Evolutionary conservation across 805 yeast genomes (phyloP), one percentile per base, ranked within the genome.

Genomic region (Tetrapisispora namnaoensis): DNA sequence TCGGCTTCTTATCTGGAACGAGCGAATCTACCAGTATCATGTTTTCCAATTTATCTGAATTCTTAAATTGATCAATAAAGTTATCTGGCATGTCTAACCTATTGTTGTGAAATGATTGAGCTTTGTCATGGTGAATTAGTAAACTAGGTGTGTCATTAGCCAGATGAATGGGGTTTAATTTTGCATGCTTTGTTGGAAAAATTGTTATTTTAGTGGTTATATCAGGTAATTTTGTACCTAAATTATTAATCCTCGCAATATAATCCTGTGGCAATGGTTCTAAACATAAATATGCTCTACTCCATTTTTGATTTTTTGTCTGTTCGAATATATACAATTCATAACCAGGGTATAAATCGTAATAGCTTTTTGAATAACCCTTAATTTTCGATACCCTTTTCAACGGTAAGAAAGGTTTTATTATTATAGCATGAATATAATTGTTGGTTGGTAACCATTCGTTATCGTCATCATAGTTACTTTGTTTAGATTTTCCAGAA

Each of bases 261-360:
- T 79, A 83, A 59, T 82, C 87, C 32, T 78, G 73, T 1, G 91
- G 91, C 47, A 80, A 68, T 7, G 95, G 90, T 50, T 80, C 75
- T 37, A 82, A 70, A 35, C 83, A 68, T 4, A 78, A 72, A 63
- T 88, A 87, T 13, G 89, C 95, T 56, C 95, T 73, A 22, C 81
- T 87, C 95, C 95, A 88, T 52, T 75, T 75, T 20, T 72, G 72
- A 46, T 63, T 62, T 6, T 38, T 68, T 64, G 63, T 76, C 71
- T 44, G 75, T 69, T 87, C 95, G 60, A 86, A 84, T 18, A 86
- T 69, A 62, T 76, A 85, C 32, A 84, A 79, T 53, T 82, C 86
- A 64, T 86, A 95, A 35, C 95, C 95, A 20, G 82, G 82, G 58
- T 78, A 82, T 42, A 83, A 63, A 61, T 83, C 78, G 51, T 69